Conservation (phyloP, 164 flowering plant species). For the Buxus sempervirens region DNA sequence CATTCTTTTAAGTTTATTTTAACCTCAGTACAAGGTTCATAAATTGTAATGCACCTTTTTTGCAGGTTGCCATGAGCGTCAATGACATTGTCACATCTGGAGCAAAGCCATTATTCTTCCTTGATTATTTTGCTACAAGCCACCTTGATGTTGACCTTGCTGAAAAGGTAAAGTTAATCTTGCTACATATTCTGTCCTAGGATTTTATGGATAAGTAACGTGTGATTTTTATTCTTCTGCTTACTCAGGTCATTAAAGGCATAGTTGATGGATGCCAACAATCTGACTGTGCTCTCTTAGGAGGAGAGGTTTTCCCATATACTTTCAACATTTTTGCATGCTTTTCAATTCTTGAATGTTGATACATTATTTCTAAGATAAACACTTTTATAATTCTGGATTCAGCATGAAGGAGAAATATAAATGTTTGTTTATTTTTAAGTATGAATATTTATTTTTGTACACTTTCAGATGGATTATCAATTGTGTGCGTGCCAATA, state of each 20-base stretch:
- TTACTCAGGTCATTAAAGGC: conserved; percentile 80
- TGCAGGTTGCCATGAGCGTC: conserved; percentile 98
- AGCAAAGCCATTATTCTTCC: conserved; percentile 91
- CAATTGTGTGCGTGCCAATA: background rate
- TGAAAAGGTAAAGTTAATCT: conserved; percentile 56
- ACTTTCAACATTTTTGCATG: background rate
- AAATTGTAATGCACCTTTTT: conserved; percentile 7
- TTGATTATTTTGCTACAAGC: conserved; percentile 96
- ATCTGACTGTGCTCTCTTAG: conserved; percentile 78
- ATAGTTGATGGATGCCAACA: conserved; percentile 92
- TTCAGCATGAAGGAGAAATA: no score
- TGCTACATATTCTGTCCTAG: background rate
- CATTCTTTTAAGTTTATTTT: background rate
- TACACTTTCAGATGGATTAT: background rate
- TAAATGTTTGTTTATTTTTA: no score
- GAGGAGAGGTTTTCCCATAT: conserved; percentile 75
- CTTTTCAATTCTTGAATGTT: conserved; percentile 1
- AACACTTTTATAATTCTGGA: background rate
- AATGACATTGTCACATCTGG: conserved; percentile 98
- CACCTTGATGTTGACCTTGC: conserved; percentile 98
- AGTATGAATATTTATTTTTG: background rate
- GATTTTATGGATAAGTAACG: no score
- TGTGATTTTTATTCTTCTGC: conserved; percentile 9
- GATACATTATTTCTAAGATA: background rate
- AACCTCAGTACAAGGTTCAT: background rate